These are phyloP conservation scores for Irpex rosettiformis DNA, from an alignment of 1,284 basidiomycete genomes.

Conservation along the genomic window DNA sequence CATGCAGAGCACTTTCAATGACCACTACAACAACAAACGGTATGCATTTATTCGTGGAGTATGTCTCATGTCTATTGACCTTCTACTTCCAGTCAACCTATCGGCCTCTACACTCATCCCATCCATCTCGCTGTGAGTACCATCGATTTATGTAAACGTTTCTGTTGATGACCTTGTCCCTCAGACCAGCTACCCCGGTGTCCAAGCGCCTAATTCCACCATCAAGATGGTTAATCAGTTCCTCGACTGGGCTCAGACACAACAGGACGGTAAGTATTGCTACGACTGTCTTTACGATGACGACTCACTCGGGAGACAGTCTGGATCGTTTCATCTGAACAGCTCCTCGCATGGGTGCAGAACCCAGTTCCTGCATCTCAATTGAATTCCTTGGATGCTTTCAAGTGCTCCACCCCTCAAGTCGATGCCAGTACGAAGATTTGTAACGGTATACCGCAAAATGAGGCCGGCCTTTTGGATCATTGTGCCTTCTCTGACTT, in stretches of 20 bases:
- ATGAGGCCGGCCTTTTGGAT: constrained; percentile 56
- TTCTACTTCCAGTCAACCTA: constrained; percentile 47
- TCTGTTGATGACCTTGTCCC: constrained; percentile 4
- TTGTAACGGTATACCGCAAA: constrained; percentile 71
- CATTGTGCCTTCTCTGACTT: constrained; percentile 70
- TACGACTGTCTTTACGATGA: background rate
- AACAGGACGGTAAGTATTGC: constrained; percentile 52
- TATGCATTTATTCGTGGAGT: background rate
- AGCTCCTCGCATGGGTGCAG: constrained; percentile 72
- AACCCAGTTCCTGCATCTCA: constrained; percentile 67
- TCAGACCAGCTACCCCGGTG: constrained; percentile 56
- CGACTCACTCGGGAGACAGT: constrained; percentile 34
- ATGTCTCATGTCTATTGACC: background rate
- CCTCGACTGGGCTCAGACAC: constrained; percentile 78
- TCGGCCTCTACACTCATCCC: constrained; percentile 81
- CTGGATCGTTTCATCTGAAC: constrained; percentile 75
- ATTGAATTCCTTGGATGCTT: constrained; percentile 46
- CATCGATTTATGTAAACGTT: background rate
- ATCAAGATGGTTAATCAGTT: constrained; percentile 77
- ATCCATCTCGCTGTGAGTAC: constrained; percentile 66
- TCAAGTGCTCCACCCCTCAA: constrained; percentile 62
- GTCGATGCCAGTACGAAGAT: constrained; percentile 52
- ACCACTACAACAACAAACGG: constrained; percentile 70
- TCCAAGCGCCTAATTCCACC: constrained; percentile 44
- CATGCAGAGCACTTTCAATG: constrained; percentile 75